A percentile compares a stretch with the other conserved stretches of the same genome.
These are phyloP conservation scores for Bassia scoparia DNA, from an alignment of 148 eudicot genomes.

Conservation along the genomic window DNA sequence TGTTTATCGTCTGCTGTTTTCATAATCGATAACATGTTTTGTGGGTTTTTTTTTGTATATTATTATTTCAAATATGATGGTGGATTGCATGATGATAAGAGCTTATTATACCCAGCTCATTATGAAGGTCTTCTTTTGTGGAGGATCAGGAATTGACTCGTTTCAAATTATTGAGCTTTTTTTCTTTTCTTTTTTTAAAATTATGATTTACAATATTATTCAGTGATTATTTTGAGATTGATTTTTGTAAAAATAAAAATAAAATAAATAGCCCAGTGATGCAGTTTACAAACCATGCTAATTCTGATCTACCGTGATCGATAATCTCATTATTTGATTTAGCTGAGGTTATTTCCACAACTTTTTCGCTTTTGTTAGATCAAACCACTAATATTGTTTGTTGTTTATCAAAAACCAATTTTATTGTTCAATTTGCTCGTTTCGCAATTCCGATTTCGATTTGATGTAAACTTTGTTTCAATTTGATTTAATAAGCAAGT, in stretches of 20 bases:
- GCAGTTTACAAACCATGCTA: slow-evolving; percentile 27
- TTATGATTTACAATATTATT: neutral
- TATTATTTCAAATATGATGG: neutral
- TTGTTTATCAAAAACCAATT: no score
- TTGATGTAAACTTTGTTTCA: no score
- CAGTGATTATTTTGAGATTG: no score
- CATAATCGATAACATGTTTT: no score
- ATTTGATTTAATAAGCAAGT: no score
- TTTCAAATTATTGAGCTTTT: slow-evolving; percentile 34
- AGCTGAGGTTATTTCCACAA: slow-evolving; percentile 23
- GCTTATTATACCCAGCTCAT: slow-evolving; percentile 33
- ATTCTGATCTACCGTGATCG: slow-evolving; percentile 30
- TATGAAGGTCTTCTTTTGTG: slow-evolving; percentile 31
- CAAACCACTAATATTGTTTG: no score
- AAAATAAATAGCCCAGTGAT: slow-evolving; percentile 14
- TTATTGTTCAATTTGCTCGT: no score
- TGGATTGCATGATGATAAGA: slow-evolving; percentile 21
- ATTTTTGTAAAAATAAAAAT: neutral
- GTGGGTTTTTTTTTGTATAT: neutral
- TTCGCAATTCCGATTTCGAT: no score
- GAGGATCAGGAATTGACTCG: slow-evolving; percentile 21
- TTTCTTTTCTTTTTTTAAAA: neutral
- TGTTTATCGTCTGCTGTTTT: no score
- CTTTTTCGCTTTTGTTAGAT: no score
- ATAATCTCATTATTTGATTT: slow-evolving; percentile 5